phyloP scores from a whole-genome alignment of 1,284 basidiomycete species.

The Wolfiporia cocos region DNA sequence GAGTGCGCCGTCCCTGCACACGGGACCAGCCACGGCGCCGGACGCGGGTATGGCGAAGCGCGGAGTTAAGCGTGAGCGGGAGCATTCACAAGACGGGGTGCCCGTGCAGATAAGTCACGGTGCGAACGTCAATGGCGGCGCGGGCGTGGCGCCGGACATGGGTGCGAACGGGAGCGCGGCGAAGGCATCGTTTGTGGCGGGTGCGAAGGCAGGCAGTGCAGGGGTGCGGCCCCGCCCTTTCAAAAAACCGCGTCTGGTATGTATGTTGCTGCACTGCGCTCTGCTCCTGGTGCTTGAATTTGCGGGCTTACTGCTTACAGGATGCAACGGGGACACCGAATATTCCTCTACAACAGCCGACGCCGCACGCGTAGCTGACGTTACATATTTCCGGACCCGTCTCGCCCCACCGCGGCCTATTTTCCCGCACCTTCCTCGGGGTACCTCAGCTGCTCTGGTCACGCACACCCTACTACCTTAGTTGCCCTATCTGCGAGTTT shows the following conservation, averaged over 20 bases:
- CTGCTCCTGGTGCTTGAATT: conserved; percentile 2
- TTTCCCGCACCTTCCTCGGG: too few relatives aligned
- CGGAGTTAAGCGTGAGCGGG: conserved; percentile 41
- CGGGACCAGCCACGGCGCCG: conserved; percentile 17
- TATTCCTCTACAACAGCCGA: conserved; percentile 39
- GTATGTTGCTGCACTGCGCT: conserved; percentile 18
- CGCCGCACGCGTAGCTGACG: conserved; percentile 27
- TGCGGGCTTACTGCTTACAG: conserved; percentile 17
- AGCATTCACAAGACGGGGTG: conserved; percentile 18
- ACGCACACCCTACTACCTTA: too few relatives aligned
- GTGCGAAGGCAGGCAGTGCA: conserved; percentile 40
- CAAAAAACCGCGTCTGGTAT: conserved; percentile 73
- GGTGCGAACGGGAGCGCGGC: conserved; percentile 8
- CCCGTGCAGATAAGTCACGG: conserved; percentile 1
- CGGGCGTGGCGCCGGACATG: conserved; percentile 8
- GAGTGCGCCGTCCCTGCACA: conserved; percentile 16
- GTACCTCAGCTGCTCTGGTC: too few relatives aligned
- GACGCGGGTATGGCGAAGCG: conserved; percentile 23
- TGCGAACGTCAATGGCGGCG: conserved; percentile 11
- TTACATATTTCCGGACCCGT: not conserved
- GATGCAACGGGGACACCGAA: conserved; percentile 34
- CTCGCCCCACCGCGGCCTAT: not conserved
- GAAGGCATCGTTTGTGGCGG: conserved; percentile 19
- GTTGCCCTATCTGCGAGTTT: too few relatives aligned
- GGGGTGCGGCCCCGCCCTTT: conserved; percentile 60